Percentiles rank a stretch among this genome's conserved stretches.
These are phyloP conservation scores for Cyclostephanos tholiformis DNA, from an alignment of 108 stramenopile genomes.

Conservation along the genomic window DNA sequence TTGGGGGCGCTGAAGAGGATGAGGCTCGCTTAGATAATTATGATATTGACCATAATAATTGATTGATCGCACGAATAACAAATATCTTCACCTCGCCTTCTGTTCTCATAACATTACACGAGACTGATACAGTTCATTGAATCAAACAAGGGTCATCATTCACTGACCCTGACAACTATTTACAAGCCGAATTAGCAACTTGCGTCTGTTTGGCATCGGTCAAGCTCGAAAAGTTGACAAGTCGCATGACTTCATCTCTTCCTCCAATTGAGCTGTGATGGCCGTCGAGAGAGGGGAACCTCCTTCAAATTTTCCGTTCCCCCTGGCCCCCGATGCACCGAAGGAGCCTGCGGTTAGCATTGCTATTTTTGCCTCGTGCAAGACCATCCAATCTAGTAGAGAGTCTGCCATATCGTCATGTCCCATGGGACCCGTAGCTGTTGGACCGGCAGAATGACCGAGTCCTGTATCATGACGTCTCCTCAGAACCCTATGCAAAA, in stretches of 20 bases:
- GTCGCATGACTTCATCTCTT: too few relatives aligned
- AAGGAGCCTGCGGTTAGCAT: constrained; percentile 22
- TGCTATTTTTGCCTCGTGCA: constrained; percentile 11
- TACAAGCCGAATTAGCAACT: too few relatives aligned
- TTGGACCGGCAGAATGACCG: too few relatives aligned
- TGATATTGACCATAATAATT: background rate
- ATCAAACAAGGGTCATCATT: too few relatives aligned
- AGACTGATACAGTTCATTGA: too few relatives aligned
- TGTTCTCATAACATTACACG: too few relatives aligned
- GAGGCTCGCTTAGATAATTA: constrained; percentile 54
- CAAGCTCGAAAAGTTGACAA: background rate
- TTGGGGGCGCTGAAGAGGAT: constrained; percentile 66
- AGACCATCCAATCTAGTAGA: constrained; percentile 29
- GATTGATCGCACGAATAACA: background rate
- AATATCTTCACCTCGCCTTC: too few relatives aligned
- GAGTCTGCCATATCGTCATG: constrained; percentile 20
- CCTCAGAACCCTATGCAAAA: too few relatives aligned
- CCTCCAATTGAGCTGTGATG: too few relatives aligned
- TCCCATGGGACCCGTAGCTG: background rate
- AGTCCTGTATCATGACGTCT: too few relatives aligned
- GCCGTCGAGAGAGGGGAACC: too few relatives aligned
- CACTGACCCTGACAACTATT: too few relatives aligned
- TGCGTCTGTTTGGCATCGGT: background rate
- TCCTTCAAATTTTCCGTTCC: constrained; percentile 19
- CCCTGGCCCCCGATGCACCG: constrained; percentile 26